Conservation (phyloP, 75 land plant genomes). For the Cryptomeria japonica region DNA sequence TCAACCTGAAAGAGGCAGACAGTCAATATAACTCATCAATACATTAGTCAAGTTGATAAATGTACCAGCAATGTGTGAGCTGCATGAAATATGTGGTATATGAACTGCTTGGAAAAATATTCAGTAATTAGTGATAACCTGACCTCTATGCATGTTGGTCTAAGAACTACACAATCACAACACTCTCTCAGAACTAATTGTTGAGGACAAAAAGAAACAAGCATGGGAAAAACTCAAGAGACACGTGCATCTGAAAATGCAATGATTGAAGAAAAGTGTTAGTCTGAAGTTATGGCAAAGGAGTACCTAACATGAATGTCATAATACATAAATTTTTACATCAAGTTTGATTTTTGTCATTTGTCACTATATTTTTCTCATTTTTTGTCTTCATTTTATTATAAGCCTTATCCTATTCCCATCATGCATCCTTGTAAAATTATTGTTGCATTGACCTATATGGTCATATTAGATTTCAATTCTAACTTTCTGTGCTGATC, state of each 20-base stretch:
- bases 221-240: background rate
- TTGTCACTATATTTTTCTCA: background rate
- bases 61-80: background rate
- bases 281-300: background rate
- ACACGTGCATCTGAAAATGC: background rate
- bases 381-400: background rate
- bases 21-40: background rate
- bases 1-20: slow-evolving; percentile 56
- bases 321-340: background rate
- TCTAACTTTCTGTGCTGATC: background rate
- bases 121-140: background rate
- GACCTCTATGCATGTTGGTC: background rate
- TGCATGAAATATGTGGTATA: background rate
- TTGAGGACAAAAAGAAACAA: background rate
- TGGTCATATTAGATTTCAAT: background rate
- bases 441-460: background rate
- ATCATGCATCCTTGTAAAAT: background rate
- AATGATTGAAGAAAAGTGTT: background rate
- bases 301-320: background rate
- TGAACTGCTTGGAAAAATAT: background rate
- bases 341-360: background rate
- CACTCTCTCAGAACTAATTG: background rate
- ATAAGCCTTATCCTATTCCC: background rate
- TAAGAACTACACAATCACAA: background rate
- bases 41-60: background rate